Evolutionary conservation across 352 stramenopile genomes (phyloP).

Genomic region (Pythium dissimile): DNA sequence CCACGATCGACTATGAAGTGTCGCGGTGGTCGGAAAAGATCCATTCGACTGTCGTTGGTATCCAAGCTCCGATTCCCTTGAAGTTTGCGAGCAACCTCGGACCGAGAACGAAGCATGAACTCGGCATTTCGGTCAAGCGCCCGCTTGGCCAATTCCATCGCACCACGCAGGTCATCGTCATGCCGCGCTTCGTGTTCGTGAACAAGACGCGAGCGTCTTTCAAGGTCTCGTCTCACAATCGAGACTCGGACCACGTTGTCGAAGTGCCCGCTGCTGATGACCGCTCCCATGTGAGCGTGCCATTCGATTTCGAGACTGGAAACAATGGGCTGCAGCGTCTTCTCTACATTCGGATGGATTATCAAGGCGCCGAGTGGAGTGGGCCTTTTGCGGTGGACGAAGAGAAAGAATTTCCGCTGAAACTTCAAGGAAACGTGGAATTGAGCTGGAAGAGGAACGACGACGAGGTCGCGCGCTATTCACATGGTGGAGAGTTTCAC

Average conservation of each 20-base stretch:
- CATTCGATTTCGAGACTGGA: slow-evolving; percentile 71
- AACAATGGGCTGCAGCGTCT: slow-evolving; percentile 49
- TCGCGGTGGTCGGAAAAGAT: slow-evolving; percentile 87
- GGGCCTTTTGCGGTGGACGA: slow-evolving; percentile 76
- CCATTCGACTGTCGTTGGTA: slow-evolving; percentile 78
- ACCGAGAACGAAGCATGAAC: slow-evolving; percentile 64
- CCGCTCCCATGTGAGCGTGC: slow-evolving; percentile 17
- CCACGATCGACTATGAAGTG: slow-evolving; percentile 79
- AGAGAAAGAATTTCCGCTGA: slow-evolving; percentile 84
- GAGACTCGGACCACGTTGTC: slow-evolving; percentile 57
- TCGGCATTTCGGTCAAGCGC: slow-evolving; percentile 85
- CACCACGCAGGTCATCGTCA: slow-evolving; percentile 84
- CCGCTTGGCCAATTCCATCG: slow-evolving; percentile 84
- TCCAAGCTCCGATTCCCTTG: slow-evolving; percentile 76
- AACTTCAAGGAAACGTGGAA: slow-evolving; percentile 57
- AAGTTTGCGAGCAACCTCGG: slow-evolving; percentile 73
- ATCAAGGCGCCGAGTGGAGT: slow-evolving; percentile 74
- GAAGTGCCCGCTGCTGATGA: slow-evolving; percentile 38
- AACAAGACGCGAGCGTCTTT: slow-evolving; percentile 79
- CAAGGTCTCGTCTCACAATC: slow-evolving; percentile 67
- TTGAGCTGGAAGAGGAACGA: slow-evolving; percentile 42
- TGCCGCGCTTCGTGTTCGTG: slow-evolving; percentile 83
- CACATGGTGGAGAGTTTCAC: slow-evolving; percentile 35
- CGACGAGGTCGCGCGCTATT: slow-evolving; percentile 27
- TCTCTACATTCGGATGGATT: slow-evolving; percentile 75